Percentiles rank a stretch among this genome's conserved stretches.
These are phyloP conservation scores for Cryptosporidium canis DNA, from an alignment of 169 alveolate genomes.

Conservation along the genomic window DNA sequence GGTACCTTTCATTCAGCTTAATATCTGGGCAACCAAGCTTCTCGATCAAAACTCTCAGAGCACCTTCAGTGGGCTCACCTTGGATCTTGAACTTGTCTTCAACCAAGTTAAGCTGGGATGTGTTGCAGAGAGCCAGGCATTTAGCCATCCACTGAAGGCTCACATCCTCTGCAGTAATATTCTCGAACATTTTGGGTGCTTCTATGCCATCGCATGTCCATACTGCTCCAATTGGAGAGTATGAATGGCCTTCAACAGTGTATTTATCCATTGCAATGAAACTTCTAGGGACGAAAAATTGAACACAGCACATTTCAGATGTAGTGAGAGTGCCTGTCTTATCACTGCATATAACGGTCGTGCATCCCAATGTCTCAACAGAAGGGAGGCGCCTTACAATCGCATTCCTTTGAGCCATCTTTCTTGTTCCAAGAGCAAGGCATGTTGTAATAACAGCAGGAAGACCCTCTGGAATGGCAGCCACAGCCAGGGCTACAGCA, in stretches of 20 bases:
- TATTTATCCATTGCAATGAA: conserved; percentile 68
- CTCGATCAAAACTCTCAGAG: conserved; percentile 82
- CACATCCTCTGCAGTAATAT: conserved; percentile 56
- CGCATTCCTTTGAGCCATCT: conserved; percentile 96
- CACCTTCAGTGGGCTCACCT: conserved; percentile 92
- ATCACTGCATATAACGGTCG: conserved; percentile 98
- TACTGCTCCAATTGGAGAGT: conserved; percentile 78
- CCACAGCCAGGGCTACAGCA: conserved; percentile 99
- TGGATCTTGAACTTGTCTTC: conserved; percentile 57
- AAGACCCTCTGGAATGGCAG: conserved; percentile 99
- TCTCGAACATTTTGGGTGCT: conserved; percentile 70
- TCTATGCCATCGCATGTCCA: conserved; percentile 56
- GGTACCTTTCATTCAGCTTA: conserved; percentile 61
- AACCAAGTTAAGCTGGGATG: conserved; percentile 70
- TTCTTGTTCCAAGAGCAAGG: conserved; percentile 96
- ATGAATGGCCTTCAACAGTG: conserved; percentile 81
- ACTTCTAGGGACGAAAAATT: conserved; percentile 73
- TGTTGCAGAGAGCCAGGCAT: conserved; percentile 80
- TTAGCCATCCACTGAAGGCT: conserved; percentile 74
- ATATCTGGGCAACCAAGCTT: conserved; percentile 83
- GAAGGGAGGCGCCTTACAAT: conserved; percentile 96
- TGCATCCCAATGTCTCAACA: conserved; percentile 98
- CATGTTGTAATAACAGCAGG: conserved; percentile 99
- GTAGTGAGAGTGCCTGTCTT: conserved; percentile 99
- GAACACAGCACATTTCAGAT: conserved; percentile 90